Conservation (phyloP, 2,329 filamentous ascomycete genomes). For the Colletotrichum tropicale region DNA sequence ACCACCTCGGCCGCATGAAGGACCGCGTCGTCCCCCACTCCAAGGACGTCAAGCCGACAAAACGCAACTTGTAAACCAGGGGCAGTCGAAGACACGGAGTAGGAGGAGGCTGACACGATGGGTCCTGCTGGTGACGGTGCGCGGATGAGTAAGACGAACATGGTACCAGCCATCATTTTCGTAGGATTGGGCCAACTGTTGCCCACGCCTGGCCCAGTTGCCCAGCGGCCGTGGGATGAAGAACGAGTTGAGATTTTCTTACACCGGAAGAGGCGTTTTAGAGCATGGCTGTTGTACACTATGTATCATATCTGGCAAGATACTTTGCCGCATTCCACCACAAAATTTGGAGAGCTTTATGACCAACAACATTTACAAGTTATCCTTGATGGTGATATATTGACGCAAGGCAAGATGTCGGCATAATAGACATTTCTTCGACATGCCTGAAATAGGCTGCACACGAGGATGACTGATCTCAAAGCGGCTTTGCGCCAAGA, state of each 20-base stretch:
- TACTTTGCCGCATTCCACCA: not conserved
- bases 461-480: not conserved
- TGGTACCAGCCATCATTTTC: not conserved
- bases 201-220: not conserved
- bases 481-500: not conserved
- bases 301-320: constrained; percentile 11
- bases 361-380: not conserved
- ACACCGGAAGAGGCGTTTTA: constrained; percentile 11
- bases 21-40: constrained; percentile 30
- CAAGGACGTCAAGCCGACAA: constrained; percentile 6
- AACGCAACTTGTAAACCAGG: not conserved
- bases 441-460: not conserved
- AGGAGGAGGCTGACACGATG: not conserved
- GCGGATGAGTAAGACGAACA: not conserved
- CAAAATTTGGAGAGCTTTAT: not conserved
- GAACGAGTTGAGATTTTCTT: not conserved
- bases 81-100: not conserved
- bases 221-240: not conserved
- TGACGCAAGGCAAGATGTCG: not conserved
- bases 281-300: constrained; percentile 10
- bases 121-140: not conserved
- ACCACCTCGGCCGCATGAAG: constrained; percentile 83
- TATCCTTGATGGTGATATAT: accelerated
- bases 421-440: not conserved
- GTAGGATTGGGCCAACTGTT: not conserved